These are phyloP conservation scores for Cardamine occulta DNA, from an alignment of 345 rosid genomes.

Conservation along the genomic window DNA sequence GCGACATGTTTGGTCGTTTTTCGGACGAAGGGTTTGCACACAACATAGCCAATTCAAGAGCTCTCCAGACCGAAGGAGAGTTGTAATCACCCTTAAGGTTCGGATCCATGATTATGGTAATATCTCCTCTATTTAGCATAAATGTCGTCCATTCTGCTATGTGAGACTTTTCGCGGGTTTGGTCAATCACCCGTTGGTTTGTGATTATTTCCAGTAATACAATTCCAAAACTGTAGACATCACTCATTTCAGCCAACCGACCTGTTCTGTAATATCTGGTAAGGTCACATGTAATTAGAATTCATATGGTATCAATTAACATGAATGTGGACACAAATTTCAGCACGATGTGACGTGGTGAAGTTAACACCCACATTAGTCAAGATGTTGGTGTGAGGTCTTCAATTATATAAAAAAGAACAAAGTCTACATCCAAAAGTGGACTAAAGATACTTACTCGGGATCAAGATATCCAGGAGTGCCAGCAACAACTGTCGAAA, in stretches of 20 bases:
- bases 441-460: slow-evolving; percentile 26
- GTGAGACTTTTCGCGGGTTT: slow-evolving; percentile 24
- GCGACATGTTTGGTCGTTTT: slow-evolving; percentile 50
- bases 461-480: slow-evolving; percentile 45
- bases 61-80: slow-evolving; percentile 48
- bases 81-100: slow-evolving; percentile 35
- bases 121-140: slow-evolving; percentile 46
- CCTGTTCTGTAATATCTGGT: slow-evolving; percentile 11
- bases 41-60: slow-evolving; percentile 51
- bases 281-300: too few species aligned
- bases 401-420: too few species aligned
- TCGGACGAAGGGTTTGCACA: slow-evolving; percentile 37
- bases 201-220: slow-evolving; percentile 56
- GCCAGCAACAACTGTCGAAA: slow-evolving; percentile 35
- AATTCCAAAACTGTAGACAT: slow-evolving; percentile 60
- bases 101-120: slow-evolving; percentile 50
- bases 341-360: too few species aligned
- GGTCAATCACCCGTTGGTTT: slow-evolving; percentile 45
- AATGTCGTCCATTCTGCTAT: slow-evolving; percentile 45
- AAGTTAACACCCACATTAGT: too few species aligned
- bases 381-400: too few species aligned
- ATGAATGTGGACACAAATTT: too few species aligned
- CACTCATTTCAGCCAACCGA: slow-evolving; percentile 48
- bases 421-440: too few species aligned
- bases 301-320: too few species aligned